Conservation (phyloP, 306 rosid species). For the Trifolium pratense region DNA sequence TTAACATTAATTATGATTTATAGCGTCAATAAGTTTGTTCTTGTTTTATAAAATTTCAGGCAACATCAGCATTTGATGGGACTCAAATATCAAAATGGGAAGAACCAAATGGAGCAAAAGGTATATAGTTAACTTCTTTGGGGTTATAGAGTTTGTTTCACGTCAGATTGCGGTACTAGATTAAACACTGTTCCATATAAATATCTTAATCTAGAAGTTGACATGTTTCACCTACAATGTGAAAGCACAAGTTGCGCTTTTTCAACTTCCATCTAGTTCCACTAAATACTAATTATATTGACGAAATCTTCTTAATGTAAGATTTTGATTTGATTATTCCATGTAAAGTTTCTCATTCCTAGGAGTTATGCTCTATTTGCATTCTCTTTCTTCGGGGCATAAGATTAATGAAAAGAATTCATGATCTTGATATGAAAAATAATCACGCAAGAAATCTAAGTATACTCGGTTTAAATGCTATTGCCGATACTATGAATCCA, state of each 20-base stretch:
- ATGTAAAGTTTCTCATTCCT: constrained; percentile 11
- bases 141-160: constrained; percentile 22
- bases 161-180: constrained; percentile 2
- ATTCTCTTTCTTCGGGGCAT: constrained; percentile 2
- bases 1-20: constrained; percentile 34
- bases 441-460: constrained; percentile 20
- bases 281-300: constrained; percentile 18
- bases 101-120: constrained; percentile 93
- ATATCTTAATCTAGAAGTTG: constrained; percentile 25
- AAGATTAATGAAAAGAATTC: constrained; percentile 11
- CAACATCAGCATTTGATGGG: constrained; percentile 91
- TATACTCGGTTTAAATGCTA: constrained; percentile 12
- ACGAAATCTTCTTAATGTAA: constrained; percentile 20
- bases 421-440: constrained; percentile 13
- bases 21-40: constrained; percentile 38
- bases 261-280: constrained; percentile 23
- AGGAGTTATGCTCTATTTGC: constrained; percentile 26
- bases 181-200: constrained; percentile 16
- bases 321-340: constrained; percentile 16
- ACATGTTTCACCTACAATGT: constrained; percentile 14
- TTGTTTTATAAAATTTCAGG: constrained; percentile 57
- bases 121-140: constrained; percentile 52
- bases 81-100: constrained; percentile 78
- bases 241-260: not conserved
- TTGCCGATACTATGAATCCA: constrained; percentile 20